Base-by-base conservation (phyloP, 23 red algal genomes). In the Pyropia yezoensis region DNA sequence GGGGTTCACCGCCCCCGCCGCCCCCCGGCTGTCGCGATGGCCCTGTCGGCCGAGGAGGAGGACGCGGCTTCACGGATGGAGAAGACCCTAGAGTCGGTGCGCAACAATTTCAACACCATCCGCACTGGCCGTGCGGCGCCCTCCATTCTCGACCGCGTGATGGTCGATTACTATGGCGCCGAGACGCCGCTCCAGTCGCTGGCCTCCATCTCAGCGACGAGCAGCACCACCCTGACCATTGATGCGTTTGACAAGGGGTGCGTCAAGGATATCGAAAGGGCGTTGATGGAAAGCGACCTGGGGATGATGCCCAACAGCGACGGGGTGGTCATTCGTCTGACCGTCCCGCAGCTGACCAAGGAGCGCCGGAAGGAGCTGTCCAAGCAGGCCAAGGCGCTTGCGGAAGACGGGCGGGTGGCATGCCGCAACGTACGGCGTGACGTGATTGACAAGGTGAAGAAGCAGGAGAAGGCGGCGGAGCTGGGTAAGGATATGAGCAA, bases 101-200 rank as follows among this genome's bases (percentile, higher is more conserved):
- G 70, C 45, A 68, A 77, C 25, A 84, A 77, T 52, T 87, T 98
- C 57, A 83, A 83, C 66, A 88, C 94, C 17, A 63, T 98, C 34
- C 70, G 94, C 55, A 90, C 94, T 11, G 85, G 94, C 49, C 82
- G 94, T 24, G 94, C 94, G 50, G 61, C 28, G 20, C 56, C 85
- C 23, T 67, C 85, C 18, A 69, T 98, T 18, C 61, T 98, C 33
- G 86, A 98, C 61, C 82, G 94, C 20, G 72, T 98, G 14, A 59
- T 83, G 72, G 94, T 98, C 5, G 66, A 74, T 1, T 98, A 98
- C 77, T 90, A 91, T 63, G 94, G 83, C 22, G 65, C 66, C 14
- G 94, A 98, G 50, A 98, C 94, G 23, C 94, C 94, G 39, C 78
- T 98, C 18, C 80, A 87, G 34, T 83, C 87, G 26, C 77, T 98